Evolutionary conservation across 129 eudicot species (phyloP).

Genomic region (sunflower (Helianthus annuus)): HanXRQr2.0-SUNRISE NC_035436.2:200224983-200225482

Average conservation of each 20-base stretch:
- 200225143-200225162: conserved; percentile 16
- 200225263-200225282: conserved; percentile 20
- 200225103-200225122: conserved; percentile 44
- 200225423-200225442: not conserved
- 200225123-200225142: conserved; percentile 36
- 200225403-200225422: not conserved
- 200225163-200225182: conserved; percentile 44
- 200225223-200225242: conserved; percentile 38
- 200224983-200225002: conserved; percentile 40
- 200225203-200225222: conserved; percentile 51
- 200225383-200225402: conserved; percentile 42
- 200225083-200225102: conserved; percentile 16
- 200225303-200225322: conserved; percentile 41
- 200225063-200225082: conserved; percentile 44
- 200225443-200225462: not conserved
- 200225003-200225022: conserved; percentile 18
- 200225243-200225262: conserved; percentile 27
- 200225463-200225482: not conserved
- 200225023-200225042: conserved; percentile 12
- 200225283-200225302: conserved; percentile 23
- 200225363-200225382: conserved; percentile 79
- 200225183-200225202: conserved; percentile 70
- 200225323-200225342: conserved; percentile 35
- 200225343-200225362: conserved; percentile 66
- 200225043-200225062: conserved; percentile 27